phyloP scores from a whole-genome alignment of 805 yeast genomes.

The Lipomyces anomalus region DNA sequence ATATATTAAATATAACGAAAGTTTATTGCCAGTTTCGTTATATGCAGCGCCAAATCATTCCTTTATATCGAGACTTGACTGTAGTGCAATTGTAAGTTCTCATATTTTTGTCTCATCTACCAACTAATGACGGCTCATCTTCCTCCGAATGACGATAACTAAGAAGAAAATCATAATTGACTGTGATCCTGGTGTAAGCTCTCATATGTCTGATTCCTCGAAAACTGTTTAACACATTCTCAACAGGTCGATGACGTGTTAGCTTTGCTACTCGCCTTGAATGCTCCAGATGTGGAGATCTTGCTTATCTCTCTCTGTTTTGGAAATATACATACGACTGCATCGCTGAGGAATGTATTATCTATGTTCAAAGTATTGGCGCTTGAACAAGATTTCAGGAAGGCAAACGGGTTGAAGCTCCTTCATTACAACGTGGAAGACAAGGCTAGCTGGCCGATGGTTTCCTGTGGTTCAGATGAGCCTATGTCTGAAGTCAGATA shows the following conservation, averaged over 20 bases:
- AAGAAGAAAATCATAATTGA: constrained; percentile 33
- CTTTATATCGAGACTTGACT: too few species aligned
- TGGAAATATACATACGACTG: constrained; percentile 36
- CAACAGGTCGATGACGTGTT: constrained; percentile 37
- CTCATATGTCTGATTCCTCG: background rate
- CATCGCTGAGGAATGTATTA: constrained; percentile 34
- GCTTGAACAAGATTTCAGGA: constrained; percentile 30
- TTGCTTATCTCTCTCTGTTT: constrained; percentile 34
- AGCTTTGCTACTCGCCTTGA: constrained; percentile 36
- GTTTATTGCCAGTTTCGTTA: too few species aligned
- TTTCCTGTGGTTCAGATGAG: constrained; percentile 33
- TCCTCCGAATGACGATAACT: too few species aligned
- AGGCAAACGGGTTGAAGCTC: constrained; percentile 17
- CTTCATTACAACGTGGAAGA: constrained; percentile 23
- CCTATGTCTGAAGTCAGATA: constrained; percentile 30
- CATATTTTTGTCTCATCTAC: too few species aligned
- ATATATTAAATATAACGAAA: too few species aligned
- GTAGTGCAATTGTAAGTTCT: too few species aligned
- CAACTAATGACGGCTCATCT: too few species aligned
- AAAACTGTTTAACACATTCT: background rate
- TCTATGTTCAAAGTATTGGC: constrained; percentile 35
- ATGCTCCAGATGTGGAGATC: constrained; percentile 30
- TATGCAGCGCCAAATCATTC: too few species aligned
- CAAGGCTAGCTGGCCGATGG: constrained; percentile 28
- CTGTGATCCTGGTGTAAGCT: constrained; percentile 39